Conservation (phyloP, 164 flowering plant genomes). For the Hamamelis virginiana region DNA sequence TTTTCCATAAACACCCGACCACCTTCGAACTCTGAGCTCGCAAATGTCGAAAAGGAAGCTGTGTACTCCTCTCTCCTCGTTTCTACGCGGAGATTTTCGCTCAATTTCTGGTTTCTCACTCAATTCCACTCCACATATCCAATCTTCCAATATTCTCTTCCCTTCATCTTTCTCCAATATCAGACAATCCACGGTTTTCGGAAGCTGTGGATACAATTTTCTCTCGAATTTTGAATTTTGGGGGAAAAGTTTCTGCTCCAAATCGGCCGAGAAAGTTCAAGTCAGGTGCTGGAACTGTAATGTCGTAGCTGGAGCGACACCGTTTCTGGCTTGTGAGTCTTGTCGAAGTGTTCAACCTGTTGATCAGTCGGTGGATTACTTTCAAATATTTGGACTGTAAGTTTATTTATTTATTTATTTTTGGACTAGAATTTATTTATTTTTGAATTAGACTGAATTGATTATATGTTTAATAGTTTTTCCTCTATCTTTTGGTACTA, state of each 20-base stretch:
- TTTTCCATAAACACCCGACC: too few relatives aligned
- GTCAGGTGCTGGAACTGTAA: slow-evolving; percentile 64
- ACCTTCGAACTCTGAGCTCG: too few relatives aligned
- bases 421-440: too few relatives aligned
- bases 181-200: not conserved
- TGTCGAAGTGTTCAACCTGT: slow-evolving; percentile 80
- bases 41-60: slow-evolving; percentile 18
- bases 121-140: not conserved
- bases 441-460: not conserved
- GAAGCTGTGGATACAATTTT: not conserved
- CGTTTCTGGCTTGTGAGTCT: slow-evolving; percentile 59
- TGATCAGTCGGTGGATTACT: slow-evolving; percentile 73
- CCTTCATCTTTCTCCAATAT: not conserved
- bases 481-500: not conserved
- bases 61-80: slow-evolving; percentile 13
- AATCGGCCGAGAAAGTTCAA: slow-evolving; percentile 10
- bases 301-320: slow-evolving; percentile 26
- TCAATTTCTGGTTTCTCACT: not conserved
- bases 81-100: slow-evolving; percentile 7
- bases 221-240: slow-evolving; percentile 5
- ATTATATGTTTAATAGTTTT: not conserved
- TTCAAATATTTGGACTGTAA: slow-evolving; percentile 82
- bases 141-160: not conserved
- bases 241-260: slow-evolving; percentile 27
- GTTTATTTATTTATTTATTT: slow-evolving; percentile 18